Evolutionary conservation across 371 early-diverging fungal genomes (phyloP), one percentile per base, ranked within the genome.

Genomic region (Circinella umbellata): DNA sequence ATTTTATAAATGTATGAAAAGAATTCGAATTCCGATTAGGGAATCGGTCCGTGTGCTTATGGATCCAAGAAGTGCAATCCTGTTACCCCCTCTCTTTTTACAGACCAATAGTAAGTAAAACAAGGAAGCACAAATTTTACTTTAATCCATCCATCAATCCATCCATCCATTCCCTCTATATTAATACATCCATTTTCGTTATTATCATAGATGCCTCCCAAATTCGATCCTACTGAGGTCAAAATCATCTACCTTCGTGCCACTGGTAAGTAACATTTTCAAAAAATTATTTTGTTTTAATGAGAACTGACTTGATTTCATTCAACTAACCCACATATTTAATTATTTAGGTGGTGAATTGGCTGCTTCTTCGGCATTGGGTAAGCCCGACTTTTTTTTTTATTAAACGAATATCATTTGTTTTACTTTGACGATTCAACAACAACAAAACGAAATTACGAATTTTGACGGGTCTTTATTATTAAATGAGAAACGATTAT

Each of bases 291-390:
- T 27, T 27, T 27, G 27, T 27, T 27, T 27, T 27, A 27, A 27
- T 27, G 27, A 27, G 27, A 27, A 27, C 27, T 27, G 27, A 27
- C 27, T 2, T 27, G 27, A 27, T 27, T 27, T 27, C 27, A 27
- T 27, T 27, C 27, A 27, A 27, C 27, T 27, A 42, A 42, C 42
- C 11, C 42, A 42, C 42, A 42, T 20, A 1, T 3, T 14, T 64
- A 13, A 47, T 20, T 15, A 6, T 61, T 47, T 64, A 76, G 75
- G 80, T 78, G 99, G 99, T 90, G 99, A 99, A 89, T 95, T 97
- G 80, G 97, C 98, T 86, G 98, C 99, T 83, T 96, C 98, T 79
- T 94, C 96, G 72, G 95, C 97, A 63, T 94, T 99, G 68, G 99
- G 99, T 99, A 93, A 98, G 57, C 57, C 57, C 6, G 1, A n/a